Evolutionary conservation across 2,329 filamentous ascomycete species (phyloP).

Genomic region (Fusarium gaditjirri): DNA sequence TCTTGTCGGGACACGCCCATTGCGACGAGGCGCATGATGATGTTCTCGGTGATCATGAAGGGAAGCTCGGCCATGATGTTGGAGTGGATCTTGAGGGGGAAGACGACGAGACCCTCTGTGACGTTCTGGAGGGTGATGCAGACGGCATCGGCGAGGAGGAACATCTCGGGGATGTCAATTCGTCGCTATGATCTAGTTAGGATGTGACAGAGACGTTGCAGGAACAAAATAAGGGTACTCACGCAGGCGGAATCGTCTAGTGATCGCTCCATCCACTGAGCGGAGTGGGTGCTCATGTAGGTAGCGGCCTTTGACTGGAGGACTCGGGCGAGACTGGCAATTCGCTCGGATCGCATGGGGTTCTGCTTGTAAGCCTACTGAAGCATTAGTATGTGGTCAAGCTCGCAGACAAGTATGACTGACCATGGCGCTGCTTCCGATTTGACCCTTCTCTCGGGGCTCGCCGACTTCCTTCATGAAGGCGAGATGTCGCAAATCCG

Average conservation of each 20-base stretch:
- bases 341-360: slow-evolving; percentile 24
- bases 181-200: not conserved
- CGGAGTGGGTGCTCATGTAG: slow-evolving; percentile 10
- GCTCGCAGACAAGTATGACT: not conserved
- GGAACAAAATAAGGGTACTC: too few relatives aligned
- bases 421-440: slow-evolving; percentile 10
- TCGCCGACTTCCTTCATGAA: not conserved
- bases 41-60: slow-evolving; percentile 35
- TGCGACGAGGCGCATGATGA: slow-evolving; percentile 34
- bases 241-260: slow-evolving; percentile 20
- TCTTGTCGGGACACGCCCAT: slow-evolving; percentile 34
- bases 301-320: slow-evolving; percentile 16
- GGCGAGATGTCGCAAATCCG: not conserved
- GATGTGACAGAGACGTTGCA: too few relatives aligned
- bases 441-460: not conserved
- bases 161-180: slow-evolving; percentile 34
- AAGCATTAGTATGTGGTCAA: fast-evolving
- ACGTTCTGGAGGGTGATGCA: slow-evolving; percentile 29
- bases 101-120: slow-evolving; percentile 37
- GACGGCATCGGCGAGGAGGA: slow-evolving; percentile 32
- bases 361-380: slow-evolving; percentile 21
- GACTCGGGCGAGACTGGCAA: slow-evolving; percentile 20
- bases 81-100: slow-evolving; percentile 18
- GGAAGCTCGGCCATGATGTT: slow-evolving; percentile 24
- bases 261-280: slow-evolving; percentile 27